A percentile compares a stretch with the other conserved stretches of the same genome.
Conservation (phyloP, 2,329 filamentous ascomycete species). For the Epichloe brachyelytri region DNA sequence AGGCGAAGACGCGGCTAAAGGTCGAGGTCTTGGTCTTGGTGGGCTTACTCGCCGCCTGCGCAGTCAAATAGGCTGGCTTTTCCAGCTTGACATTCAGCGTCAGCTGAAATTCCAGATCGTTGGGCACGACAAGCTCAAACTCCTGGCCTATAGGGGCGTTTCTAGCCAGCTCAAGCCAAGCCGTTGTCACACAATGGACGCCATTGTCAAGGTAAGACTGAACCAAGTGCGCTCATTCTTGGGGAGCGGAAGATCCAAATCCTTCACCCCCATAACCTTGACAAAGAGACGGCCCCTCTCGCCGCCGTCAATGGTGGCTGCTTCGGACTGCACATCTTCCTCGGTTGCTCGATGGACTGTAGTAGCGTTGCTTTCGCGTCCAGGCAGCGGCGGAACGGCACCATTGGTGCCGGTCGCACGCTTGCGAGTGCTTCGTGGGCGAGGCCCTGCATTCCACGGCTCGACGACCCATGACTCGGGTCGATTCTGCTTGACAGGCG, state of each 20-base stretch:
- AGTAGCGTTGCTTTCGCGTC: slow-evolving; percentile 69
- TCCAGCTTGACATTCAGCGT: slow-evolving; percentile 92
- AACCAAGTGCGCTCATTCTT: slow-evolving; percentile 89
- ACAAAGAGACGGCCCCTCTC: slow-evolving; percentile 90
- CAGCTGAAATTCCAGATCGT: slow-evolving; percentile 97
- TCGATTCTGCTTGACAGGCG: slow-evolving; percentile 61
- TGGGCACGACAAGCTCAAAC: slow-evolving; percentile 92
- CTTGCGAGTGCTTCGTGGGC: slow-evolving; percentile 53
- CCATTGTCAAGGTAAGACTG: slow-evolving; percentile 94
- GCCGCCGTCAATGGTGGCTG: slow-evolving; percentile 58
- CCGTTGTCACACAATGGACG: slow-evolving; percentile 91
- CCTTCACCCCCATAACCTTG: slow-evolving; percentile 97
- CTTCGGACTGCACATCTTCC: slow-evolving; percentile 46
- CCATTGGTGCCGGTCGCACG: slow-evolving; percentile 31
- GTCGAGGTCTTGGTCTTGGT: slow-evolving; percentile 66
- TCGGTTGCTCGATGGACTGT: slow-evolving; percentile 56
- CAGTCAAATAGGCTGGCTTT: slow-evolving; percentile 52
- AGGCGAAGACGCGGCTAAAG: slow-evolving; percentile 85
- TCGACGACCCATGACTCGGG: slow-evolving; percentile 93
- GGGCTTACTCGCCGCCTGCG: slow-evolving; percentile 44
- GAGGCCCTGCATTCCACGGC: slow-evolving; percentile 79
- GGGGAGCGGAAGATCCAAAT: slow-evolving; percentile 81
- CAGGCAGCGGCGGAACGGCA: slow-evolving; percentile 69
- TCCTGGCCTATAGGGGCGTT: slow-evolving; percentile 94
- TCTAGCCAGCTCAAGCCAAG: slow-evolving; percentile 83